These are phyloP conservation scores for Trametopsis cervina DNA, from an alignment of 768 basidiomycete species.

Conservation along the genomic window DNA sequence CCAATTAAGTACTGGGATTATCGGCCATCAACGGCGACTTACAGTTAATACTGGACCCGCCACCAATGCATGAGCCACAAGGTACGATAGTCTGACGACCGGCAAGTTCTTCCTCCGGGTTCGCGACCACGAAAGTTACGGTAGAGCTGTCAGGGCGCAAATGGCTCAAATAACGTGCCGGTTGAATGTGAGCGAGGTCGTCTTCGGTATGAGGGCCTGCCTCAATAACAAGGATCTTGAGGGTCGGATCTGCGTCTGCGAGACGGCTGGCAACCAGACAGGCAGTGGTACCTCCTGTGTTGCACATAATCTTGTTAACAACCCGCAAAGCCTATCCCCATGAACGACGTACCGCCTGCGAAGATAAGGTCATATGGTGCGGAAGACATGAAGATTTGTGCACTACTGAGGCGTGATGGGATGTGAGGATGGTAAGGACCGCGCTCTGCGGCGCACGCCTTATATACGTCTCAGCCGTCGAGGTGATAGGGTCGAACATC, in stretches of 20 bases:
- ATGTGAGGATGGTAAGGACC: no score
- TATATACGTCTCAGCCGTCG: no score
- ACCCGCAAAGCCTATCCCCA: background rate
- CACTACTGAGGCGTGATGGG: no score
- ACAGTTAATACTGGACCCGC: slow-evolving; percentile 60
- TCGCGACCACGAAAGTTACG: slow-evolving; percentile 37
- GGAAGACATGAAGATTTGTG: no score
- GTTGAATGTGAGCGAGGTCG: slow-evolving; percentile 40
- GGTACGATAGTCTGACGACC: slow-evolving; percentile 39
- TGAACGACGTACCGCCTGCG: slow-evolving; percentile 22
- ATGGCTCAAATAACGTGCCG: slow-evolving; percentile 41
- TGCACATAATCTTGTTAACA: background rate
- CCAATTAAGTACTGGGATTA: no score
- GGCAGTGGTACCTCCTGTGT: slow-evolving; percentile 36
- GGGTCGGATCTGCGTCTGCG: slow-evolving; percentile 38
- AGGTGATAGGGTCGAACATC: no score
- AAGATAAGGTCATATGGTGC: slow-evolving; percentile 17
- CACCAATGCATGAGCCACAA: slow-evolving; percentile 46
- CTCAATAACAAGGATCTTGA: slow-evolving; percentile 57
- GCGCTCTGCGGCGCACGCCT: no score
- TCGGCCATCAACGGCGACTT: no score
- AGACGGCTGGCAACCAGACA: slow-evolving; percentile 51
- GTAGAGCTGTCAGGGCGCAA: slow-evolving; percentile 32
- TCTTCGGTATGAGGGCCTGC: slow-evolving; percentile 45
- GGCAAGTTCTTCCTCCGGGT: slow-evolving; percentile 27